Evolutionary conservation across 2,329 filamentous ascomycete genomes (phyloP).

Genomic region (Exophiala sp.): DNA sequence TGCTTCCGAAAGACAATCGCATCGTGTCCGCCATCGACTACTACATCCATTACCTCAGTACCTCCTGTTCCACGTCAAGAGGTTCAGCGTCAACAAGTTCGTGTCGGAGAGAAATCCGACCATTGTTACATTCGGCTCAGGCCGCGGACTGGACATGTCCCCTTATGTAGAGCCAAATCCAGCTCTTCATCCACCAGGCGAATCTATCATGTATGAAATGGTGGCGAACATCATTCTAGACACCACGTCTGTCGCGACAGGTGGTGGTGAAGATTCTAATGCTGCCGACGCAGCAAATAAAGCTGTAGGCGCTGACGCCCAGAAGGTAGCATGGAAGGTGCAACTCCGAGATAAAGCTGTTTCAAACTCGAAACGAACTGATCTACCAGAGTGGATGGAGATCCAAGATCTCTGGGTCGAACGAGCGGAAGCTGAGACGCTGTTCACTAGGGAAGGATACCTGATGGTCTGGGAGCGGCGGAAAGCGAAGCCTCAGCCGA

Average conservation of each 20-base stretch:
- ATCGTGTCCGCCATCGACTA: slow-evolving; percentile 83
- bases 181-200: slow-evolving; percentile 63
- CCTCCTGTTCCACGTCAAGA: slow-evolving; percentile 91
- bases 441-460: slow-evolving; percentile 93
- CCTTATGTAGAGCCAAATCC: slow-evolving; percentile 91
- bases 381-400: slow-evolving; percentile 76
- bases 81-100: slow-evolving; percentile 96
- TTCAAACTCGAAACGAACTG: slow-evolving; percentile 40
- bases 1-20: slow-evolving; percentile 83
- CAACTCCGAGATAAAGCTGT: slow-evolving; percentile 71
- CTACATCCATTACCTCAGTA: slow-evolving; percentile 88
- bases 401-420: slow-evolving; percentile 94
- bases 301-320: slow-evolving; percentile 80
- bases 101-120: slow-evolving; percentile 94
- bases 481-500: slow-evolving; percentile 47
- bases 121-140: slow-evolving; percentile 91
- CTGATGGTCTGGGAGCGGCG: slow-evolving; percentile 94
- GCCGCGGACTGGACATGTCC: slow-evolving; percentile 76
- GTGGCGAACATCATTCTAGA: slow-evolving; percentile 79
- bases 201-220: slow-evolving; percentile 91
- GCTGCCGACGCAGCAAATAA: slow-evolving; percentile 39
- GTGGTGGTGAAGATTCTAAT: slow-evolving; percentile 37
- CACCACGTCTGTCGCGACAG: slow-evolving; percentile 59
- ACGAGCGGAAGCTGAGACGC: slow-evolving; percentile 77
- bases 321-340: slow-evolving; percentile 93